These are phyloP conservation scores for Myriosclerotinia duriaeana DNA, from an alignment of 2,329 filamentous ascomycete species.

Conservation along the genomic window DNA sequence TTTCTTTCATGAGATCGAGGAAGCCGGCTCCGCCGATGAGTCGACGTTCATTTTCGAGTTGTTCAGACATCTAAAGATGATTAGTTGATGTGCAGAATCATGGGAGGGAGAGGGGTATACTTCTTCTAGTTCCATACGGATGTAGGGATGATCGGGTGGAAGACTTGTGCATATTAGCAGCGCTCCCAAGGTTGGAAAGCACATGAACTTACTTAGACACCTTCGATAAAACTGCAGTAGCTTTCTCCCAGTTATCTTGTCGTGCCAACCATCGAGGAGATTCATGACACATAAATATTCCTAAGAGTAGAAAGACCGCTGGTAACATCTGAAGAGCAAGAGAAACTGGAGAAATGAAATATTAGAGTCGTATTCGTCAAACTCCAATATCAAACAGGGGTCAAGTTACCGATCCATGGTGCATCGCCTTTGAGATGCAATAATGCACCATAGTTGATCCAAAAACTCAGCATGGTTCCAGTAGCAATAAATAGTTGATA, in stretches of 20 bases:
- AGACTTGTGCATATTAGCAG: constrained; percentile 50
- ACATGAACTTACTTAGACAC: constrained; percentile 42
- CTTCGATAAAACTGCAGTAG: constrained; percentile 54
- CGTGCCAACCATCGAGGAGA: constrained; percentile 68
- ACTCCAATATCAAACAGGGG: not conserved
- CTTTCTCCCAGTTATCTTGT: constrained; percentile 66
- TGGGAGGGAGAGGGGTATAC: constrained; percentile 41
- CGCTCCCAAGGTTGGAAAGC: constrained; percentile 28
- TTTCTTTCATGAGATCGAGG: constrained; percentile 58
- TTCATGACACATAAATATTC: constrained; percentile 60
- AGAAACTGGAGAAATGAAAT: constrained; percentile 55
- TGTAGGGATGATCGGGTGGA: constrained; percentile 53
- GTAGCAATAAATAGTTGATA: constrained; percentile 49
- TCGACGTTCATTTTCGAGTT: constrained; percentile 50
- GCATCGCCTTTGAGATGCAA: constrained; percentile 19
- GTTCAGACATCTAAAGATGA: constrained; percentile 42
- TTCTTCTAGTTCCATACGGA: constrained; percentile 52
- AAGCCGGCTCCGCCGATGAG: constrained; percentile 50
- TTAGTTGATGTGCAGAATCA: not conserved
- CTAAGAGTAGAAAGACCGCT: constrained; percentile 57
- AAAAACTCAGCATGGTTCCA: constrained; percentile 47
- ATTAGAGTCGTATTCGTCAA: not conserved
- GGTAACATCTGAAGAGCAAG: constrained; percentile 65
- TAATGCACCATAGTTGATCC: constrained; percentile 44
- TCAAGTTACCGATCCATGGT: constrained; percentile 17